These are phyloP conservation scores for Vanderwaltozyma verrucispora DNA, from an alignment of 805 yeast species.

Conservation along the genomic window DNA sequence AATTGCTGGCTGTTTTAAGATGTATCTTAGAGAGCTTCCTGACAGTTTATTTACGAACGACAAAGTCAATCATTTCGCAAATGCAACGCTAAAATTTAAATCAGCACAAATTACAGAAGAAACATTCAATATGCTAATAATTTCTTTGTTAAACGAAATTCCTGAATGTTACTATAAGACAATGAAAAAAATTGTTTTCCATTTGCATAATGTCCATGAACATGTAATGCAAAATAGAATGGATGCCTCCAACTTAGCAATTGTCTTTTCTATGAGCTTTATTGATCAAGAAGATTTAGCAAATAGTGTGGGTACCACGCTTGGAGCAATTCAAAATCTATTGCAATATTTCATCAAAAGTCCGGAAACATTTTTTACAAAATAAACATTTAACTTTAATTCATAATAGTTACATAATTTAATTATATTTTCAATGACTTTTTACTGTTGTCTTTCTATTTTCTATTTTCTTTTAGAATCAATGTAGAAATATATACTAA, in stretches of 20 bases:
- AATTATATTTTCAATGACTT: neutral
- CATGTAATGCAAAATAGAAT: constrained; percentile 65
- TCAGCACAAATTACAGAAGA: constrained; percentile 14
- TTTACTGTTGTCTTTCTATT: too few relatives aligned
- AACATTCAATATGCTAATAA: constrained; percentile 21
- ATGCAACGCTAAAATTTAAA: constrained; percentile 20
- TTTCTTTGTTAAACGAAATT: constrained; percentile 31
- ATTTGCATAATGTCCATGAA: constrained; percentile 57
- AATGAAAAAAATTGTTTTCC: constrained; percentile 55
- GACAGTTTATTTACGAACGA: constrained; percentile 67
- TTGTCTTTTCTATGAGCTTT: constrained; percentile 68
- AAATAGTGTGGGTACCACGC: constrained; percentile 37
- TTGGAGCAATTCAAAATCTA: constrained; percentile 45
- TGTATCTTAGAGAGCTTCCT: constrained; percentile 76
- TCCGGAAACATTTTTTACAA: constrained; percentile 28
- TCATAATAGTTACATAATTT: neutral
- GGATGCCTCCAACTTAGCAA: constrained; percentile 84
- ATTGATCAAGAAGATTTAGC: constrained; percentile 36
- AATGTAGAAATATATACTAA: too few relatives aligned
- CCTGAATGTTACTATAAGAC: constrained; percentile 62
- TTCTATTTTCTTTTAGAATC: too few relatives aligned
- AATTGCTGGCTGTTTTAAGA: constrained; percentile 78
- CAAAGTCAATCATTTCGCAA: constrained; percentile 48
- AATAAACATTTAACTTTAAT: neutral
- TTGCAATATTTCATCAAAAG: constrained; percentile 38